Conservation (phyloP, 2,329 filamentous ascomycete genomes). For the Cytospora schulzeri region DNA sequence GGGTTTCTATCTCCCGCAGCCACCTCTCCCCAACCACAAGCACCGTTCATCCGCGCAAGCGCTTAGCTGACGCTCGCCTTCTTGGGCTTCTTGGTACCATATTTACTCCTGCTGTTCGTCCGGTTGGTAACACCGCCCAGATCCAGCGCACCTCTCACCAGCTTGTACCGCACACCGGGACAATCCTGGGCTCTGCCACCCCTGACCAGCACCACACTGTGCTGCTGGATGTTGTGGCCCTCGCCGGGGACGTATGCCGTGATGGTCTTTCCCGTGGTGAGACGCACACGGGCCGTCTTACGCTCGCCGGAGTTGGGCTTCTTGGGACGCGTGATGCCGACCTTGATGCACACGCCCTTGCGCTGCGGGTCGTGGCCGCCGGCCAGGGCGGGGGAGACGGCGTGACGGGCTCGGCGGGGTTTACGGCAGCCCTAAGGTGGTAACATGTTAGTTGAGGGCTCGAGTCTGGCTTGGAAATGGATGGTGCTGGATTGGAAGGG, state of each 20-base stretch:
- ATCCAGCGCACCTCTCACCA: constrained; percentile 90
- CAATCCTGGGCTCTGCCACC: constrained; percentile 95
- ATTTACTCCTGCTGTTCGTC: constrained; percentile 87
- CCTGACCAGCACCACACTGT: constrained; percentile 94
- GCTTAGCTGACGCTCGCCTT: constrained; percentile 59
- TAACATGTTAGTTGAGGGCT: constrained; percentile 19
- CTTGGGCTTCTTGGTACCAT: constrained; percentile 99
- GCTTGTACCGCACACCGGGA: constrained; percentile 94
- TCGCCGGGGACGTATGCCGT: constrained; percentile 96
- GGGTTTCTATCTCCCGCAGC: not conserved
- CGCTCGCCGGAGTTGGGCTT: constrained; percentile 98
- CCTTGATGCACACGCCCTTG: constrained; percentile 95
- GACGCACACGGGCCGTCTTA: constrained; percentile 88
- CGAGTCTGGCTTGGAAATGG: not conserved
- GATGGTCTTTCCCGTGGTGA: constrained; percentile 84
- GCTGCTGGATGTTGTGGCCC: constrained; percentile 98
- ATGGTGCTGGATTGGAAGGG: not conserved
- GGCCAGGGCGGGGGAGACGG: constrained; percentile 81
- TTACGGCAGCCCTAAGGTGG: constrained; percentile 68
- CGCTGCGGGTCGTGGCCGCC: constrained; percentile 72
- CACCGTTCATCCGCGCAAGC: not conserved
- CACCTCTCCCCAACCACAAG: not conserved
- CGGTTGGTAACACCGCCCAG: constrained; percentile 90
- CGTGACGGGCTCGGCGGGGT: constrained; percentile 78
- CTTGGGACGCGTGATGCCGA: constrained; percentile 92